Base-by-base conservation (phyloP, 75 land plant genomes). In the Sequoiadendron giganteum region DNA sequence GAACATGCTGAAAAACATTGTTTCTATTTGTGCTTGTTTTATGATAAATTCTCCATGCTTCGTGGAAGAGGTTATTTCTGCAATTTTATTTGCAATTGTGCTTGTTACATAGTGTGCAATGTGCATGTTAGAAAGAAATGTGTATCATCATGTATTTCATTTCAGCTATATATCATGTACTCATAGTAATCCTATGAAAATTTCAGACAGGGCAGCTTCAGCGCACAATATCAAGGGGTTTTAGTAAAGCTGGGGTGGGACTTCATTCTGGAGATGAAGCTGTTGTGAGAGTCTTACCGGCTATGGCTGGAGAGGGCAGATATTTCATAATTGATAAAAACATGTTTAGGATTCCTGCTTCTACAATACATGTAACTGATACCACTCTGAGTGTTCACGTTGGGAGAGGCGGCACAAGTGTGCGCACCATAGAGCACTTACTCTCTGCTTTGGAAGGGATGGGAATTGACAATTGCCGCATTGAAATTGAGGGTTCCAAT, bases 381-480 rank as follows among this genome's bases (percentile, higher is more conserved):
- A 86, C 99, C 47, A 88, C 90, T 82, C 92, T 98, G 30, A 95
- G 98, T 89, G 97, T 98, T 54, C 90, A 95, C 34, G 88, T 95
- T 13, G 86, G 89, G 32, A 61, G 84, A 32, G 95, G 89, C 8
- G 91, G 93, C 6, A 47, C 30, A 25, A 89, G 15, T 34, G 88
- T 98, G 78, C 84, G 93, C 47, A 98, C 99, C 1, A 94, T 97
- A 11, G 99, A 98, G 93, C 99, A 98, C 85, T 88, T 98, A 85
- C 94, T 98, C 13, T 95, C 99, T 19, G 99, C 99, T 10, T 86
- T 98, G 85, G 99, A 96, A 87, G 99, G 95, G 18, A 76, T 86
- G 65, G 97, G 99, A 2, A 96, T 98, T 16, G 99, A 98, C 82
- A 98, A 98, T 83, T 96, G 98, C 90, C 85, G 95, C 9, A 95